phyloP scores from a whole-genome alignment of 306 rosid species.

The Glycine soja region DNA sequence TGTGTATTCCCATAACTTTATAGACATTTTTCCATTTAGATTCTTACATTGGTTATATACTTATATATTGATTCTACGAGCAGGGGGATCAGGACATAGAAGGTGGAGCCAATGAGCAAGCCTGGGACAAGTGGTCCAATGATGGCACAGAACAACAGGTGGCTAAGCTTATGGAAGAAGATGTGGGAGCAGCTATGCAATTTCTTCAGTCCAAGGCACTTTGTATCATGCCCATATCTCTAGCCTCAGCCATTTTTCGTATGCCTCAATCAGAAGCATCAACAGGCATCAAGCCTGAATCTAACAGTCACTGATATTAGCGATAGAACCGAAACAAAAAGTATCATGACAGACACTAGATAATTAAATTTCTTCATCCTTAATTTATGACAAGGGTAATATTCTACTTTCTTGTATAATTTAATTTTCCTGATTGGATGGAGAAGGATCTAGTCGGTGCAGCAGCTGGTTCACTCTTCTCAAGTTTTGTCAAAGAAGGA shows the following conservation, averaged over 20 bases:
- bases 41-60: neutral
- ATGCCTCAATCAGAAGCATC: constrained; percentile 73
- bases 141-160: constrained; percentile 96
- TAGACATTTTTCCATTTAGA: neutral
- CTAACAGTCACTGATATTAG: constrained; percentile 59
- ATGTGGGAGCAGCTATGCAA: constrained; percentile 98
- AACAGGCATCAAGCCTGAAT: constrained; percentile 73
- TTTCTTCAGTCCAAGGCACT: constrained; percentile 97
- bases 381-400: constrained; percentile 26
- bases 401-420: constrained; percentile 41
- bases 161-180: constrained; percentile 98
- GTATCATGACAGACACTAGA: constrained; percentile 29
- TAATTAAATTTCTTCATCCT: constrained; percentile 28
- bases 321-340: constrained; percentile 45
- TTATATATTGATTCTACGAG: constrained; percentile 46
- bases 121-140: constrained; percentile 95
- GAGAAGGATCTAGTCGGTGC: constrained; percentile 48
- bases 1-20: too few species aligned
- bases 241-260: constrained; percentile 87
- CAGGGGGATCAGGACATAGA: constrained; percentile 69
- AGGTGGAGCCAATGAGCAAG: constrained; percentile 67
- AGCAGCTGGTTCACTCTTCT: constrained; percentile 43
- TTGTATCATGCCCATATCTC: constrained; percentile 96
- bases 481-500: constrained; percentile 55
- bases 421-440: constrained; percentile 29